Evolutionary conservation across 1,139 yeast genomes (phyloP).

Genomic region (Scheffersomyces parashehatae): DNA sequence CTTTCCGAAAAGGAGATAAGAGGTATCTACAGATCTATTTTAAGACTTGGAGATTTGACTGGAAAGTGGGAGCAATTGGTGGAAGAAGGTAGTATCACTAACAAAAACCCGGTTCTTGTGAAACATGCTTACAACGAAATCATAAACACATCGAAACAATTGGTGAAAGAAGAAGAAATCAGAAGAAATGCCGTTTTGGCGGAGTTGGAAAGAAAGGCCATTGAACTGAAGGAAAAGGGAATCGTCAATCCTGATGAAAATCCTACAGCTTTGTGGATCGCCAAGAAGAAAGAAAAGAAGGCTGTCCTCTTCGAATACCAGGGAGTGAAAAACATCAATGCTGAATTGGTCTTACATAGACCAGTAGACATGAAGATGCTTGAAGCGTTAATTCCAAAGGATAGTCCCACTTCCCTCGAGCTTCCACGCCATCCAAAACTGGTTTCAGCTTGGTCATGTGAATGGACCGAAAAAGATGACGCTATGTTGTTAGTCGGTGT

Average conservation of each 20-base stretch:
- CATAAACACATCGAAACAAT: slow-evolving; percentile 58
- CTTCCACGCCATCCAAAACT: slow-evolving; percentile 69
- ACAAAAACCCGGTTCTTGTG: slow-evolving; percentile 81
- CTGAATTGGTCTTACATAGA: slow-evolving; percentile 79
- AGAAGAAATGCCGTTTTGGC: slow-evolving; percentile 57
- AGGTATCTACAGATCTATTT: slow-evolving; percentile 78
- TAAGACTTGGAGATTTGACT: slow-evolving; percentile 78
- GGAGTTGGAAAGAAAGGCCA: slow-evolving; percentile 62
- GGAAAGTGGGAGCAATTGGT: slow-evolving; percentile 86
- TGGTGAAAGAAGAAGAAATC: slow-evolving; percentile 66
- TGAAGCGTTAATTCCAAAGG: slow-evolving; percentile 57
- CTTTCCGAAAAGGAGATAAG: slow-evolving; percentile 87
- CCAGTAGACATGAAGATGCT: slow-evolving; percentile 79
- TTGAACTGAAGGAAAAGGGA: slow-evolving; percentile 48
- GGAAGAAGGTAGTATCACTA: slow-evolving; percentile 86
- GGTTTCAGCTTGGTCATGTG: slow-evolving; percentile 89
- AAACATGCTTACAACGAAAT: slow-evolving; percentile 76
- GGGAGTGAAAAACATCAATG: slow-evolving; percentile 87
- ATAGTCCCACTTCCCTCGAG: slow-evolving; percentile 57
- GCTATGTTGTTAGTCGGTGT: slow-evolving; percentile 86
- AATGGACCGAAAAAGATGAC: slow-evolving; percentile 83
- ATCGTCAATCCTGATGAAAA: slow-evolving; percentile 25
- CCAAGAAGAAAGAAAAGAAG: slow-evolving; percentile 72
- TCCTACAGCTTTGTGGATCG: slow-evolving; percentile 52
- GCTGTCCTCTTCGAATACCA: slow-evolving; percentile 89